Evolutionary conservation across 208 protist species (phyloP), one percentile per base, ranked within the genome.

Genomic region (Leishmania guyanensis): DNA sequence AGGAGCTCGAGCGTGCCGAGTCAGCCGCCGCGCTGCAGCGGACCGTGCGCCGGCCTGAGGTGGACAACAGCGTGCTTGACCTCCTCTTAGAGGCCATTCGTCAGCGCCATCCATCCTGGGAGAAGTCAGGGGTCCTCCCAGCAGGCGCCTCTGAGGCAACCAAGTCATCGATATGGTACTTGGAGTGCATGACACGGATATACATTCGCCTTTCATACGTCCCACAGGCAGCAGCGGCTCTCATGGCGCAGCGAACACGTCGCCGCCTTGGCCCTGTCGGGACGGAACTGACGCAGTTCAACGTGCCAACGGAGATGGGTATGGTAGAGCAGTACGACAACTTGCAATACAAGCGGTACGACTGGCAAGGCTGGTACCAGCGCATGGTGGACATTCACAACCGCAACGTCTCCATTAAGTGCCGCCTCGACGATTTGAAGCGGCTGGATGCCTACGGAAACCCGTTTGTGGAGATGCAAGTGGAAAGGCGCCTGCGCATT

Each of bases 311-410:
- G 16, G 94, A 97, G 84, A 84, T 97, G 75, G 94, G 94, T 75
- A 90, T 94, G 84, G 92, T 96, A 43, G 94, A 97, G 84, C 91
- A 96, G 78, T 96, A 94, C 84, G 90, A 97, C 86, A 97, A 97
- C 79, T 74, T 97, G 64, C 92, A 95, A 78, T 97, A 96, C 88
- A 98, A 98, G 84, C 89, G 92, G 12, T 98, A 96, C 84, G 95
- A 98, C 81, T 96, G 93, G 92, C 93, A 96, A 72, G 95, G 95
- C 43, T 96, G 95, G 92, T 96, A 96, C 75, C 95, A 98, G 81
- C 93, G 95, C 75, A 96, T 96, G 92, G 82, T 93, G 20, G 95
- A 98, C 79, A 79, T 98, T 53, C 95, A 98, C 84, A 97, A 97
- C 84, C 93, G 95, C 60, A 98, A 98, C 83, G 92, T 98, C 16